Evolutionary conservation across 139 green algal species (phyloP).

Genomic region (Chlorella sp.): DNA sequence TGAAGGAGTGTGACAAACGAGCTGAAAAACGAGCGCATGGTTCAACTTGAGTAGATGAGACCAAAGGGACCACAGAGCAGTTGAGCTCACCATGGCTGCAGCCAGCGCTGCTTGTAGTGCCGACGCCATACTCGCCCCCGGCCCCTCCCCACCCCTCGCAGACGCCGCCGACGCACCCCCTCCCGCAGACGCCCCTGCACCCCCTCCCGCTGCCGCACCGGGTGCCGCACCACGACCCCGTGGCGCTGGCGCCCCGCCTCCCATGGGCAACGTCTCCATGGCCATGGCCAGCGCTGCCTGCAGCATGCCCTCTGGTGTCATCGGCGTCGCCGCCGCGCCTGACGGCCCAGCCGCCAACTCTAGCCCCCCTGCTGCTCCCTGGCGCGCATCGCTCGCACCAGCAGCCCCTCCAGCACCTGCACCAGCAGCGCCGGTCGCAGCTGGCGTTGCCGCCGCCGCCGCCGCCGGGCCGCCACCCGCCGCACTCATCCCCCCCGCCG

Average conservation of each 20-base stretch:
- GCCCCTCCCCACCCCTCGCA: not conserved
- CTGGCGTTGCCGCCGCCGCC: not conserved
- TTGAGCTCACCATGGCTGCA: not conserved
- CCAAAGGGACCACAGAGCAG: too few species aligned
- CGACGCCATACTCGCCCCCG: not conserved
- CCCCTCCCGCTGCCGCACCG: not conserved
- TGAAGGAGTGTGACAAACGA: too few species aligned
- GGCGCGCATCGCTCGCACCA: not conserved
- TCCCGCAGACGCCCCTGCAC: not conserved
- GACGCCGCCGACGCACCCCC: not conserved
- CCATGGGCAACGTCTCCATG: not conserved
- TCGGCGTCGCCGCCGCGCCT: too few species aligned
- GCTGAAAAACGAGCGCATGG: too few species aligned
- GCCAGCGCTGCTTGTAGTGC: conserved; percentile 2
- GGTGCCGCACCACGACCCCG: not conserved
- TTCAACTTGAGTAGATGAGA: too few species aligned
- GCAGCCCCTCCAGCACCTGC: conserved; percentile 6
- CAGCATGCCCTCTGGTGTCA: not conserved
- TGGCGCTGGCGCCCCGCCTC: not conserved
- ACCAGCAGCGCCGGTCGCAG: not conserved
- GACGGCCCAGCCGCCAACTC: not conserved
- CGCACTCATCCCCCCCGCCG: too few species aligned
- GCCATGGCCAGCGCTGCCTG: not conserved
- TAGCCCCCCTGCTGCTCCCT: not conserved
- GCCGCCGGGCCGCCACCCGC: too few species aligned